Base-by-base conservation (phyloP, 768 basidiomycete species). In the Mycena alexandri region DNA sequence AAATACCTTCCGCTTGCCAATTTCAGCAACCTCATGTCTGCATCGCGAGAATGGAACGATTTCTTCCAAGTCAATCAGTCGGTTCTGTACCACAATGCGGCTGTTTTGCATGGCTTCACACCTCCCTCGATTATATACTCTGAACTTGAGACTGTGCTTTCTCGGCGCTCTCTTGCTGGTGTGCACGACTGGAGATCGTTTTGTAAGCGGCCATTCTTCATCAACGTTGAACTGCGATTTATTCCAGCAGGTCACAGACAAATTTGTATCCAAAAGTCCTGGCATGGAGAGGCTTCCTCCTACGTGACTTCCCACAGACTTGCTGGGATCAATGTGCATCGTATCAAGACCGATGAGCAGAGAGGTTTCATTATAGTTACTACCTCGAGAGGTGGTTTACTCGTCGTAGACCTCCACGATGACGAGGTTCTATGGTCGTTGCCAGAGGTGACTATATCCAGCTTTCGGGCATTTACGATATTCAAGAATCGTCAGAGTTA, bases 261-360 rank as follows among this genome's bases (percentile, higher is more conserved):
- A 44, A 70, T 81, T 43, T 77, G 79, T 46, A 80, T 89, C 53
- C 78, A 83, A 56, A 79, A 75, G 33, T 85, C 83, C 46, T 93
- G 91, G 92, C 69, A 77, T 2, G 92, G 88, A 9, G 77, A 79
- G 42, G 85, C 80, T 0, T 79, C 82, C 3, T 86, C 86, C 13
- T 68, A 69, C 4, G 72, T 79, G 16, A 82, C 75, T 22, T 65
- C 77, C n/a, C 76, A 85, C 42, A 68, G 73, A 1, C 63, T 75
- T 10, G 62, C 80, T 8, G 80, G 83, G 22, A 68, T 70, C 25
- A 71, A 74, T 5, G 87, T 92, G 0, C 92, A 94, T 76, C 87
- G 92, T 9, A 88, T 94, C 79, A 94, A 94, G 77, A 84, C 91
- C 22, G 93, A 95, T 63, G 87, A 91, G 71, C 76, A 81, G 36